Evolutionary conservation across 1,284 basidiomycete genomes (phyloP).

Genomic region (Trametes versicolor): DNA sequence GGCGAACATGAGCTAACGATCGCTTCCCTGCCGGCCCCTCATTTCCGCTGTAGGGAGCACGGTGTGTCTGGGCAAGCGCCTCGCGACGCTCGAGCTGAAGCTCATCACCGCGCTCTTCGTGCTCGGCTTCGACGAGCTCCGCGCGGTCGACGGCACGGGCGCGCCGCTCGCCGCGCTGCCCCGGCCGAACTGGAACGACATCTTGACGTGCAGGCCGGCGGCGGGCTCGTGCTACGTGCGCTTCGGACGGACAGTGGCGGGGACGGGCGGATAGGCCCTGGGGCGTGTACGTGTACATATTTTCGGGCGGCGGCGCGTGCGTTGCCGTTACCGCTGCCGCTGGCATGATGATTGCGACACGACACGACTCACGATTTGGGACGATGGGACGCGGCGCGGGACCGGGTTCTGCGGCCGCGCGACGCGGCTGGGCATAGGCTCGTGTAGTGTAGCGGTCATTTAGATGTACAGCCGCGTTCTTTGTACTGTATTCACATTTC

Average conservation of each 20-base stretch:
- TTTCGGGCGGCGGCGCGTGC: neutral
- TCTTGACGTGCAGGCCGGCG: conserved; percentile 68
- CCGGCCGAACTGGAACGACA: conserved; percentile 80
- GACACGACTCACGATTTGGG: conserved; percentile 9
- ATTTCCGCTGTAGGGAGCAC: conserved; percentile 61
- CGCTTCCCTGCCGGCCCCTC: conserved; percentile 3
- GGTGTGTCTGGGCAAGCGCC: conserved; percentile 72
- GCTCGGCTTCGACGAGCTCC: conserved; percentile 62
- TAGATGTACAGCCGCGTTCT: conserved; percentile 11
- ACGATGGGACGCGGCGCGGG: neutral
- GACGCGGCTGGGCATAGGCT: neutral
- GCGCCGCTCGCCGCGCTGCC: conserved; percentile 55
- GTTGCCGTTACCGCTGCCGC: conserved; percentile 4
- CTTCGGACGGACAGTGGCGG: conserved; percentile 30
- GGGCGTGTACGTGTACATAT: conserved; percentile 1
- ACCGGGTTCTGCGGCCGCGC: neutral
- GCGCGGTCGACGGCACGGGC: conserved; percentile 61
- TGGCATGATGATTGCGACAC: neutral
- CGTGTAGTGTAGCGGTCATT: conserved; percentile 15
- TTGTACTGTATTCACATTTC: conserved; percentile 19
- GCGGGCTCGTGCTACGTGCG: conserved; percentile 59
- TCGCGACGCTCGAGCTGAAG: conserved; percentile 77
- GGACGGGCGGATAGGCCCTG: neutral
- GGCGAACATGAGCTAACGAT: conserved; percentile 5
- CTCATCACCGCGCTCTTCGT: conserved; percentile 71